phyloP scores from a whole-genome alignment of 2,329 filamentous ascomycete species.

The Xylaria sp. region DNA sequence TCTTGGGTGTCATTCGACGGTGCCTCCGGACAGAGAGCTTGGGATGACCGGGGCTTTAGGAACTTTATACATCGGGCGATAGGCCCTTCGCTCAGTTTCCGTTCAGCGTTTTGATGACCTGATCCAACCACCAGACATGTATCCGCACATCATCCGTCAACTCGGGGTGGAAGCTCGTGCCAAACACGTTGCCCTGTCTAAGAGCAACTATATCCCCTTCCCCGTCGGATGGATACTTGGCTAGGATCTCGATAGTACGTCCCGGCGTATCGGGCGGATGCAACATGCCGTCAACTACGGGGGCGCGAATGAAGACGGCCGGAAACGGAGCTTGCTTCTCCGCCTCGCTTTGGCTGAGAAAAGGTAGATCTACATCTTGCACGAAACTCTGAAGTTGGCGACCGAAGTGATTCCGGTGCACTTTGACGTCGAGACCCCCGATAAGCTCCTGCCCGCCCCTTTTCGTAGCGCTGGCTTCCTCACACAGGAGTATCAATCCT shows the following conservation, averaged over 20 bases:
- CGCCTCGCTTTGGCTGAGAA: slow-evolving; percentile 60
- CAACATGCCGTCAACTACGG: slow-evolving; percentile 87
- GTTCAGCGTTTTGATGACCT: slow-evolving; percentile 62
- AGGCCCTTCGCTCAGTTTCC: slow-evolving; percentile 10
- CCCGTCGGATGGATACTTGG: slow-evolving; percentile 57
- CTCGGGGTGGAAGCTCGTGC: slow-evolving; percentile 96
- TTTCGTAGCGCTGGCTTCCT: slow-evolving; percentile 88
- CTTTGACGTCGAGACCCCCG: slow-evolving; percentile 88
- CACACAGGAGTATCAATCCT: slow-evolving; percentile 88
- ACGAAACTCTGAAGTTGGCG: slow-evolving; percentile 93
- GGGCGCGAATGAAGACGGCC: slow-evolving; percentile 92
- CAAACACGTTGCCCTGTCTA: slow-evolving; percentile 89
- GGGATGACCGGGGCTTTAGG: not conserved
- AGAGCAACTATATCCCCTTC: slow-evolving; percentile 85
- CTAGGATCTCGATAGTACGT: slow-evolving; percentile 61
- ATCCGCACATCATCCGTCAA: slow-evolving; percentile 88
- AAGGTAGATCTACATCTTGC: slow-evolving; percentile 76
- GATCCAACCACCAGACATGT: slow-evolving; percentile 90
- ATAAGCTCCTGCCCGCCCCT: slow-evolving; percentile 92
- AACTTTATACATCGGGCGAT: not conserved
- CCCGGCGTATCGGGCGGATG: slow-evolving; percentile 34
- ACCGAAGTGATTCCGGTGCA: slow-evolving; percentile 95
- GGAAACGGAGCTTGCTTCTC: slow-evolving; percentile 67
- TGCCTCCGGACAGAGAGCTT: slow-evolving; percentile 25
- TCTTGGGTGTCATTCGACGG: slow-evolving; percentile 72